Conservation (phyloP, 1,284 basidiomycete genomes). For the Ustilago crameri region DNA sequence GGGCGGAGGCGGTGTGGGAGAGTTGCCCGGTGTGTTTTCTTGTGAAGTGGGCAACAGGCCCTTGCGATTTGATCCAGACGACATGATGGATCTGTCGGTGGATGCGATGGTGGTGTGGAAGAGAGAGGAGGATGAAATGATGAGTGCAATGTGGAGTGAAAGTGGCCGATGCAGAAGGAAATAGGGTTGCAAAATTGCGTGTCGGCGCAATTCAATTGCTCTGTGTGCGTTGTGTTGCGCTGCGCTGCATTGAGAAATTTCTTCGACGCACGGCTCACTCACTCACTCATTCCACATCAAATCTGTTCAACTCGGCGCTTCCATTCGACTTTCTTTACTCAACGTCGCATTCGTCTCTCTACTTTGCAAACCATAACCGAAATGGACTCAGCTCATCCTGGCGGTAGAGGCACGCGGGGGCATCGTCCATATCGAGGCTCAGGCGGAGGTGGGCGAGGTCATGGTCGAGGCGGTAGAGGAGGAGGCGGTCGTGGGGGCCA, state of each 20-base stretch:
- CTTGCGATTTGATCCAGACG: slow-evolving; percentile 40
- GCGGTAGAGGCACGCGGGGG: slow-evolving; percentile 10
- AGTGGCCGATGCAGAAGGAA: background rate
- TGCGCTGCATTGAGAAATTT: no score
- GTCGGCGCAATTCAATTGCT: no score
- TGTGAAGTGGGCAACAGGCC: slow-evolving; percentile 50
- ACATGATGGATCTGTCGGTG: slow-evolving; percentile 8
- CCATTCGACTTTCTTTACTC: no score
- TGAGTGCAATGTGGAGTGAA: slow-evolving; percentile 7
- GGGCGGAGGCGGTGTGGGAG: slow-evolving; percentile 15
- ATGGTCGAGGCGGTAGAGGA: background rate
- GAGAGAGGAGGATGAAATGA: background rate
- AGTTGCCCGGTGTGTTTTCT: slow-evolving; percentile 12
- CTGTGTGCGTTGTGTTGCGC: no score
- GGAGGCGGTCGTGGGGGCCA: slow-evolving; percentile 5
- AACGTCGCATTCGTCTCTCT: no score
- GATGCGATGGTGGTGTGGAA: slow-evolving; percentile 1
- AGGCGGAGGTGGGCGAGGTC: background rate
- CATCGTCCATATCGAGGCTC: slow-evolving; percentile 14
- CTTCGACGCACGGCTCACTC: background rate
- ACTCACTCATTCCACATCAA: no score
- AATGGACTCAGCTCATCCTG: slow-evolving; percentile 11
- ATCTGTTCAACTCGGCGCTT: no score
- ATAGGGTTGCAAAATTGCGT: background rate
- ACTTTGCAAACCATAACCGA: no score